A percentile compares a stretch with the other conserved stretches of the same genome.
Conservation (phyloP, 495 filamentous ascomycete genomes). For the Tuber calosporum region DNA sequence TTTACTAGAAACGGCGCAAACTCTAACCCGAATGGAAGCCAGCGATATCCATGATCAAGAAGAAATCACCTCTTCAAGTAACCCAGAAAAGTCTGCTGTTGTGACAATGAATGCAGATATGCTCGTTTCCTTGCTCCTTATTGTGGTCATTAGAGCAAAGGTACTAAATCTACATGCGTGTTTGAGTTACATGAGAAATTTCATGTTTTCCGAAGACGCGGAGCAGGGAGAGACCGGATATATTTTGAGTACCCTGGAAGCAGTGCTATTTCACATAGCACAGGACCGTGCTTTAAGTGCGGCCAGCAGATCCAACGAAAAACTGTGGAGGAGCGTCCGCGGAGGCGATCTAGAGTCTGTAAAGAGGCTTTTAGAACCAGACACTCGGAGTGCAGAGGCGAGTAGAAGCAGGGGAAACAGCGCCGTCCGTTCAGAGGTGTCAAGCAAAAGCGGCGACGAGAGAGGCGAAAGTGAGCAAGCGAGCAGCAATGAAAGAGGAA, state of each 20-base stretch:
- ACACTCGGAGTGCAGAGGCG: conserved; percentile 29
- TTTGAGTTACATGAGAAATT: conserved; percentile 85
- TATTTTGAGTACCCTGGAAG: conserved; percentile 92
- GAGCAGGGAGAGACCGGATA: conserved; percentile 97
- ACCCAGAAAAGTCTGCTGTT: conserved; percentile 55
- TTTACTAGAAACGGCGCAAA: conserved; percentile 77
- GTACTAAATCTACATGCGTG: conserved; percentile 81
- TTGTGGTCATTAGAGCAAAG: conserved; percentile 89
- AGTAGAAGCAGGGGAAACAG: conserved; percentile 23
- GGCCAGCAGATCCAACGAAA: conserved; percentile 76
- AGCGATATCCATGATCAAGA: conserved; percentile 32
- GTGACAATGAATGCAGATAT: conserved; percentile 94
- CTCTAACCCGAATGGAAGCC: conserved; percentile 57
- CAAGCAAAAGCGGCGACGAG: conserved; percentile 8
- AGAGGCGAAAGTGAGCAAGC: background rate
- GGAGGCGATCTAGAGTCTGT: conserved; percentile 67
- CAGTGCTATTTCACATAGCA: conserved; percentile 82
- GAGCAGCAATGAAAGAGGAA: background rate
- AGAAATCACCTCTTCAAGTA: conserved; percentile 18
- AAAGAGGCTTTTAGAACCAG: conserved; percentile 68
- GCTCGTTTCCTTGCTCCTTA: conserved; percentile 80
- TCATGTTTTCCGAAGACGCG: conserved; percentile 94
- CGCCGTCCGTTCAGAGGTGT: conserved; percentile 26
- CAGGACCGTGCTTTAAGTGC: conserved; percentile 71
- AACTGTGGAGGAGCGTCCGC: conserved; percentile 78